Evolutionary conservation across 2,329 filamentous ascomycete genomes (phyloP).

Genomic region (Neonectria punicea): DNA sequence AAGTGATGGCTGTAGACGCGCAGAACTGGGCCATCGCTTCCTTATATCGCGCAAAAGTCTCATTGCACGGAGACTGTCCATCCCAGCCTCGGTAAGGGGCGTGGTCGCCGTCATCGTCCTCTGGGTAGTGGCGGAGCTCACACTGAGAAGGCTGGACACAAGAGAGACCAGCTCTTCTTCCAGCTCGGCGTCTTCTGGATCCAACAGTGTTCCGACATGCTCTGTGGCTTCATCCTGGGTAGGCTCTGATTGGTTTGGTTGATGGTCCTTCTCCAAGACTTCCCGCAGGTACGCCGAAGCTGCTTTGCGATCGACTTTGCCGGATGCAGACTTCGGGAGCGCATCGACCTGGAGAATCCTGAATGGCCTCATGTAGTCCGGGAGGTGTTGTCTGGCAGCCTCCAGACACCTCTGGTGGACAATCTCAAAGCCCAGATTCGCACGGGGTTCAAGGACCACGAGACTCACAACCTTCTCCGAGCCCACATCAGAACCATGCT

Average conservation of each 20-base stretch:
- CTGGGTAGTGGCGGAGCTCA: not conserved
- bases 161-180: not conserved
- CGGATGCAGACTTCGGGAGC: not conserved
- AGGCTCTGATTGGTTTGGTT: not conserved
- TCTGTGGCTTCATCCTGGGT: not conserved
- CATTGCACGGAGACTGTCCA: not conserved
- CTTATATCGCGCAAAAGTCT: not conserved
- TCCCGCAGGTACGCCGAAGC: not conserved
- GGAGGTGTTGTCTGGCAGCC: not conserved
- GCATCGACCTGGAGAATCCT: not conserved
- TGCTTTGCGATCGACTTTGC: not conserved
- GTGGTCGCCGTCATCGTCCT: not conserved
- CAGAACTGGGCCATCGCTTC: not conserved
- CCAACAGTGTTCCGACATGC: not conserved
- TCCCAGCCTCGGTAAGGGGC: not conserved
- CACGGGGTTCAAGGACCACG: not conserved
- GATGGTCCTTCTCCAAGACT: not conserved
- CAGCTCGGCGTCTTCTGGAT: not conserved
- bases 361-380: not conserved
- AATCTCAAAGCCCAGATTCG: not conserved
- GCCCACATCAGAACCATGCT: not conserved
- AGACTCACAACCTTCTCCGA: not conserved
- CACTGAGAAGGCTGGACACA: not conserved
- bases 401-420: not conserved
- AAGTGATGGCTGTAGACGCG: not conserved